Conservation (phyloP, 768 basidiomycete species). For the Mycena vitilis region DNA sequence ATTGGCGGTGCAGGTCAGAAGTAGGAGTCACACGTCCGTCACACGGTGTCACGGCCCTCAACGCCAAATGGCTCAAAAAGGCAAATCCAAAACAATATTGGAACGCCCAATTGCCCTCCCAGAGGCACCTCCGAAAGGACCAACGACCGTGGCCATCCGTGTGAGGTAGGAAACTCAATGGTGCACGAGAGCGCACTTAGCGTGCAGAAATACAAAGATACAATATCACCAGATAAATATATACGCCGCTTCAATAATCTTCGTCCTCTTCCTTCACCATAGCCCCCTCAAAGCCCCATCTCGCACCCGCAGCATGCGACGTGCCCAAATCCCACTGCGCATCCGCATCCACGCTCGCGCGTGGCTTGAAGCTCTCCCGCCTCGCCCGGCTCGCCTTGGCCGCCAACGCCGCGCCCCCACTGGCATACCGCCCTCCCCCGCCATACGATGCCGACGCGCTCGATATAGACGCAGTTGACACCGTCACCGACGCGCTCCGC, state of each 20-base stretch:
- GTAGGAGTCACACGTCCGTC: too few relatives aligned
- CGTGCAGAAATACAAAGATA: neutral
- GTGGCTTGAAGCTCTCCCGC: conserved; percentile 87
- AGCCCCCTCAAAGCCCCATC: conserved; percentile 47
- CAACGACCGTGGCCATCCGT: too few relatives aligned
- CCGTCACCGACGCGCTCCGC: conserved; percentile 37
- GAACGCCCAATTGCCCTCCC: too few relatives aligned
- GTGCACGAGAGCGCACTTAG: too few relatives aligned
- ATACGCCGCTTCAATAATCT: conserved; percentile 42
- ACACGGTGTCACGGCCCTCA: too few relatives aligned
- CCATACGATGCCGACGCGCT: conserved; percentile 37
- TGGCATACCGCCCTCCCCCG: conserved; percentile 27
- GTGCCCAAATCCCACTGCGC: conserved; percentile 46
- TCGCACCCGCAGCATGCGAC: conserved; percentile 42
- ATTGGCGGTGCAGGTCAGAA: too few relatives aligned
- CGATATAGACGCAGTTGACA: conserved; percentile 39
- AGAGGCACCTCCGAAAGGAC: too few relatives aligned
- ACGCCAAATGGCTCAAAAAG: too few relatives aligned
- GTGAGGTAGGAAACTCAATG: too few relatives aligned
- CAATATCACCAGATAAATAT: conserved; percentile 7
- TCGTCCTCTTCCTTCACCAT: conserved; percentile 65
- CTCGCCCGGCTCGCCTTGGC: conserved; percentile 65
- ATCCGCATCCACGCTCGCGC: conserved; percentile 75
- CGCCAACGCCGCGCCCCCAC: conserved; percentile 43
- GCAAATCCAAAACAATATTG: too few relatives aligned